Conservation (phyloP, 148 eudicot species). For the Cornus kousa region DNA sequence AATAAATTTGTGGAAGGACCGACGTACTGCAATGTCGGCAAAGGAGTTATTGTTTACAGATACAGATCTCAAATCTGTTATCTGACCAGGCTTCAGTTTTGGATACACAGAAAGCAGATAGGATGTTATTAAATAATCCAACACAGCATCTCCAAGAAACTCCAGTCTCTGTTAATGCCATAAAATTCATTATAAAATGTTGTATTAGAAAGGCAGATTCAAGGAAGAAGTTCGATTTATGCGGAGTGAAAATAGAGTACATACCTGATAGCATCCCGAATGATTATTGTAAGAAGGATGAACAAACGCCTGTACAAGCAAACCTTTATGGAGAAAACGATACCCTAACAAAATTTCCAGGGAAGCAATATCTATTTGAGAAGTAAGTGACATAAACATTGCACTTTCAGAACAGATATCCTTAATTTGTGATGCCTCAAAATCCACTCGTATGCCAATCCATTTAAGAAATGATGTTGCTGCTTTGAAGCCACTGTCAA, state of each 20-base stretch:
- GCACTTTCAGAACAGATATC: slow-evolving; percentile 63
- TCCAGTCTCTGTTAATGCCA: slow-evolving; percentile 68
- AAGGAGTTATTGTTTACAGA: slow-evolving; percentile 73
- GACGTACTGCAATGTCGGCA: slow-evolving; percentile 64
- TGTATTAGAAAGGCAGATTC: slow-evolving; percentile 1
- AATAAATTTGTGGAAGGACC: slow-evolving; percentile 54
- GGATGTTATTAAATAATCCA: slow-evolving; percentile 91
- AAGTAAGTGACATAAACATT: slow-evolving; percentile 51
- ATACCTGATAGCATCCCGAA: slow-evolving; percentile 91
- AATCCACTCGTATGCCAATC: slow-evolving; percentile 74
- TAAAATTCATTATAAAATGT: slow-evolving; percentile 14
- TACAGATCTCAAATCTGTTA: slow-evolving; percentile 93
- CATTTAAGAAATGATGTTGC: slow-evolving; percentile 82
- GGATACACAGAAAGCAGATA: slow-evolving; percentile 83
- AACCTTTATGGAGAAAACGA: slow-evolving; percentile 66
- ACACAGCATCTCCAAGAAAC: slow-evolving; percentile 94
- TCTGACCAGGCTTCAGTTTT: slow-evolving; percentile 81
- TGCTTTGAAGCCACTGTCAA: slow-evolving; percentile 86
- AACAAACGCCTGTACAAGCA: slow-evolving; percentile 84
- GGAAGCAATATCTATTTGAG: slow-evolving; percentile 42
- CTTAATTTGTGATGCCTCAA: slow-evolving; percentile 52
- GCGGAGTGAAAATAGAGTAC: background rate
- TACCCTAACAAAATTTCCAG: slow-evolving; percentile 60
- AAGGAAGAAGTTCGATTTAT: background rate
- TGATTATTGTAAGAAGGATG: slow-evolving; percentile 84